Base-by-base conservation (phyloP, 441 rosid genomes). In the Heliophila coronopifolia region DNA sequence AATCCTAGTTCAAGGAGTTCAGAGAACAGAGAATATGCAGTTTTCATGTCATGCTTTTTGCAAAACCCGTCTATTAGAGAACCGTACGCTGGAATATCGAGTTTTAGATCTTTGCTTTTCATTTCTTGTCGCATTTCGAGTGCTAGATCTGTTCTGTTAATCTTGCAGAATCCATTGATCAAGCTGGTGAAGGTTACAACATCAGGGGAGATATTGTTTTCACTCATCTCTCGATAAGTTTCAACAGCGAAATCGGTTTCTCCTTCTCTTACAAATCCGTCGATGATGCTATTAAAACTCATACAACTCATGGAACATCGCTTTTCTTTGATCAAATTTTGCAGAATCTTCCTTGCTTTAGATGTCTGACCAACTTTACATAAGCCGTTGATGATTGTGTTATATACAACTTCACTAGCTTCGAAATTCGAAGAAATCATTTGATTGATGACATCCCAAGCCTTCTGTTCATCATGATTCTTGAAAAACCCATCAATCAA, bases 401-500 rank as follows among this genome's bases (percentile, higher is more conserved):
- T 76, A 56, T 64, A 74, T 12, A 83, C 77, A 44, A 63, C 71
- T 54, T 78, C 85, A 9, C 70, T 68, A 12, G 82, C 84, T 50
- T 47, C 55, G 17, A 80, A 66, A 13, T 72, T 73, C n/a, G 66
- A 64, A 41, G 53, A 51, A 20, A 2, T 43, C 89, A 88, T 82
- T 36, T 61, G 67, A 23, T 76, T 70, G 55, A 80, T 69, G 48
- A 82, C 16, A 44, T 68, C 48, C 26, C 77, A 55, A 38, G 83
- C 86, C 32, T 8, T 45, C 14, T 68, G 48, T 35, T 65, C 52
- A 27, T 77, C 67, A 15, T 77, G 79, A 3, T 63, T 73, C 54
- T 70, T 76, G 58, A 75, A 84, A 73, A 64, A 77, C 15, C 94
- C 87, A 64, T 77, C 69, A 19, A 84, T 74, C 58, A 87, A 61